Percentiles rank a stretch among this genome's conserved stretches.
Evolutionary conservation across 441 rosid genomes (phyloP).

Genomic region (Raphanus hybrid): DNA sequence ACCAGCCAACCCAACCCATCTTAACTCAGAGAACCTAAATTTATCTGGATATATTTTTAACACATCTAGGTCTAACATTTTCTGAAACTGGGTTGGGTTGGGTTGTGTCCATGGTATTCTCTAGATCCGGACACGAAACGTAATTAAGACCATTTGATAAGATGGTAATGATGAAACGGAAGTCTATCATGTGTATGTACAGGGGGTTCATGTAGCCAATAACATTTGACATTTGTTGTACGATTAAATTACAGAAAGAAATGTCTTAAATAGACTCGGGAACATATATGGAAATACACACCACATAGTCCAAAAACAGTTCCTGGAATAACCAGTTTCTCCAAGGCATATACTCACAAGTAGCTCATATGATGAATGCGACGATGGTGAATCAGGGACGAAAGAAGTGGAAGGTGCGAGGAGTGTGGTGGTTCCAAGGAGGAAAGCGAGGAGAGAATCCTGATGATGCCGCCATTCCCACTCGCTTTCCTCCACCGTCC

Average conservation of each 20-base stretch:
- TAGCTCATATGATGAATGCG: not conserved
- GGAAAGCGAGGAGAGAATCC: slow-evolving; percentile 84
- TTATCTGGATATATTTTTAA: not conserved
- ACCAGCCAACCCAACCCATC: not conserved
- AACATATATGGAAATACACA: slow-evolving; percentile 5
- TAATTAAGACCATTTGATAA: not conserved
- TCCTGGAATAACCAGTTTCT: not conserved
- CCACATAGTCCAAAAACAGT: not conserved
- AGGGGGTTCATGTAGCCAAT: not conserved
- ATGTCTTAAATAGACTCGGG: slow-evolving; percentile 1
- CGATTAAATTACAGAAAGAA: slow-evolving; percentile 1
- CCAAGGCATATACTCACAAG: not conserved
- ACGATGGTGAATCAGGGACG: slow-evolving; percentile 17
- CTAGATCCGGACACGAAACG: not conserved
- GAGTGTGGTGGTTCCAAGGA: slow-evolving; percentile 42
- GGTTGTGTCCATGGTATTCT: not conserved
- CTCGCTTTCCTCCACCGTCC: slow-evolving; percentile 44
- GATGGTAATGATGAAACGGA: not conserved
- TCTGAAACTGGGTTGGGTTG: not conserved
- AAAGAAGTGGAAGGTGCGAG: slow-evolving; percentile 22
- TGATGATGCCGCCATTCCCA: slow-evolving; percentile 90
- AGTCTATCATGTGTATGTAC: not conserved
- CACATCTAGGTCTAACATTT: not conserved
- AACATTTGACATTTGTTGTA: slow-evolving; percentile 18
- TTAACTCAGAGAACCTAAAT: not conserved